Percentiles rank a stretch among this genome's conserved stretches.
Conservation (phyloP, 2,329 filamentous ascomycete genomes). For the Colletotrichum nymphaeae region DNA sequence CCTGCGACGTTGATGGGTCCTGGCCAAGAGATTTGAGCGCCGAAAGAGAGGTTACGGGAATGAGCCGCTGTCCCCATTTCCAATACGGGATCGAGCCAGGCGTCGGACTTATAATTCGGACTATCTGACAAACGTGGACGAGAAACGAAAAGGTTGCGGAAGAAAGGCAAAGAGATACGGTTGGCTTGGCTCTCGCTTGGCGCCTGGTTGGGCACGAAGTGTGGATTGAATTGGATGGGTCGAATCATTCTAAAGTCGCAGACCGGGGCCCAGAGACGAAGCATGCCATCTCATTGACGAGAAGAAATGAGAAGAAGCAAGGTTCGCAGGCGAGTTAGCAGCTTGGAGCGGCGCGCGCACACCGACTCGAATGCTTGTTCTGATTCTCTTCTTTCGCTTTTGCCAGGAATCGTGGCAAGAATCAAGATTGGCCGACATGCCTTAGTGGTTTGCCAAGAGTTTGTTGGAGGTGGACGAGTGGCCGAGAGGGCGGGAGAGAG, state of each 20-base stretch:
- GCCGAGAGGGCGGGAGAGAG: constrained; percentile 13
- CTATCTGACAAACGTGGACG: neutral
- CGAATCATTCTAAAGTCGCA: constrained; percentile 4
- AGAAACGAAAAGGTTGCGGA: neutral
- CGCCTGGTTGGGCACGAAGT: constrained; percentile 28
- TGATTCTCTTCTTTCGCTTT: neutral
- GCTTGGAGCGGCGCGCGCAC: constrained; percentile 11
- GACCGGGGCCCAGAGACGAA: constrained; percentile 12
- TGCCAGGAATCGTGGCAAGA: neutral
- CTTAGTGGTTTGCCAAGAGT: constrained; percentile 29
- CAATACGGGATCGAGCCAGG: neutral
- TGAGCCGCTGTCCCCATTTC: constrained; percentile 14
- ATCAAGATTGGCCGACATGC: constrained; percentile 17
- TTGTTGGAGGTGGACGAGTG: constrained; percentile 24
- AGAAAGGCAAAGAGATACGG: constrained; percentile 14
- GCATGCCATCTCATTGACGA: constrained; percentile 25
- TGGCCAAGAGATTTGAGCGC: constrained; percentile 32
- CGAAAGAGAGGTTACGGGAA: constrained; percentile 17
- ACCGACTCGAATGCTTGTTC: constrained; percentile 23
- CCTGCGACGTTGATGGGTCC: constrained; percentile 25
- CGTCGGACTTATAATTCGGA: neutral
- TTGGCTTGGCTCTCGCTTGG: constrained; percentile 25
- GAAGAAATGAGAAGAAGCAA: constrained; percentile 34
- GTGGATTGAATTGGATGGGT: constrained; percentile 29
- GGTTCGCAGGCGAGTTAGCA: constrained; percentile 11